A percentile compares a stretch with the other conserved stretches of the same genome.
Evolutionary conservation across 2,329 filamentous ascomycete genomes (phyloP).

Genomic region (Trichoderma breve): DNA sequence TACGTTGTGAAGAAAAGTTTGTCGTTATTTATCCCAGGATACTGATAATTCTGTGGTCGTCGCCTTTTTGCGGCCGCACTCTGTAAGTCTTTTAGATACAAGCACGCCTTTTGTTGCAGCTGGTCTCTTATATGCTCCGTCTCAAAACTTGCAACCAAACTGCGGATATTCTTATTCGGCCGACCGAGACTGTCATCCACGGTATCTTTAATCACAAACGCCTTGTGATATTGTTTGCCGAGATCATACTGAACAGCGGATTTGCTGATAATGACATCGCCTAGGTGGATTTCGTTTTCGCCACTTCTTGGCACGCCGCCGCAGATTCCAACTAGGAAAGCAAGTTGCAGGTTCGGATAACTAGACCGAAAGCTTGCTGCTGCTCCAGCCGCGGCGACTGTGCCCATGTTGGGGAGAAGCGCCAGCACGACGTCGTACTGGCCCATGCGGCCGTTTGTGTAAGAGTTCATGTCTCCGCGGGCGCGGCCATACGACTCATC

Average conservation of each 20-base stretch:
- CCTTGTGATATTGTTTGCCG: background rate
- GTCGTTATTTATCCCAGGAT: background rate
- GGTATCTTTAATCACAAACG: background rate
- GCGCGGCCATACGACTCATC: slow-evolving; percentile 25
- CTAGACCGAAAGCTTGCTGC: background rate
- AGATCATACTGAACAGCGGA: background rate
- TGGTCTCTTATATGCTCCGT: background rate
- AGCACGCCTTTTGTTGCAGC: background rate
- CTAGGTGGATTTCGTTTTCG: background rate
- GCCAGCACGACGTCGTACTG: slow-evolving; percentile 20
- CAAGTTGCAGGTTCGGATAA: background rate
- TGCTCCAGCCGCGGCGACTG: background rate
- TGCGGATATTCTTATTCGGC: background rate
- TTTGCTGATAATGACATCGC: background rate
- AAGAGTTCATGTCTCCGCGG: slow-evolving; percentile 30
- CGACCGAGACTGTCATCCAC: background rate
- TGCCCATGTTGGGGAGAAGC: background rate
- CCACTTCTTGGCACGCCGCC: background rate
- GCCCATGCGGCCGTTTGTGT: slow-evolving; percentile 27
- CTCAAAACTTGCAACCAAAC: background rate
- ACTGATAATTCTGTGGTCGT: background rate
- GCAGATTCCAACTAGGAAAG: background rate
- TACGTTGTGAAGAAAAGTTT: background rate
- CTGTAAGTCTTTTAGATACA: background rate
- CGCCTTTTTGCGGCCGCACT: background rate